A percentile compares a stretch with the other conserved stretches of the same genome.
Conservation (phyloP, 495 filamentous ascomycete genomes). For the Sabuloglossum arenarium region DNA sequence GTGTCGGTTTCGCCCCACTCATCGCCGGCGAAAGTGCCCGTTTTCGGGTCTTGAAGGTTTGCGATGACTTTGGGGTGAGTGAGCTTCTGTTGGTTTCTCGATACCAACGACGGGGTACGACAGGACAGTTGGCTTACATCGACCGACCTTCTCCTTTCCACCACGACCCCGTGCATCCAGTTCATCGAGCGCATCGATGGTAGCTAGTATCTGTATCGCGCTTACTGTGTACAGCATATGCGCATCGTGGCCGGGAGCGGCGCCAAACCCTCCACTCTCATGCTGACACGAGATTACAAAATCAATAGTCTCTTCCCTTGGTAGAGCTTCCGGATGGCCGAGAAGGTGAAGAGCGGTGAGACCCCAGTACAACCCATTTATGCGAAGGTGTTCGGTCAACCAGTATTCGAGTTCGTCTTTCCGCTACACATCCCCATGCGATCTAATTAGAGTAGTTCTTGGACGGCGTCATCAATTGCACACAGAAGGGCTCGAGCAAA, state of each 20-base stretch:
- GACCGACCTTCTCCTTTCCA: slow-evolving; percentile 47
- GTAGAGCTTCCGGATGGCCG: slow-evolving; percentile 54
- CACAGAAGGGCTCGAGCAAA: too few species aligned
- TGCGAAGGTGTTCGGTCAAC: slow-evolving; percentile 84
- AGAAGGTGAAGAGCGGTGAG: slow-evolving; percentile 75
- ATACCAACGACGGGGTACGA: neutral
- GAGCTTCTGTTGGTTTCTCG: neutral
- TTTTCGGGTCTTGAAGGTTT: slow-evolving; percentile 52
- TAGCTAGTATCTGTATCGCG: slow-evolving; percentile 76
- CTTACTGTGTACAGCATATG: slow-evolving; percentile 91
- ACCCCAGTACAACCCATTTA: slow-evolving; percentile 95
- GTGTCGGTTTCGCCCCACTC: slow-evolving; percentile 95
- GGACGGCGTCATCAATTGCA: slow-evolving; percentile 20
- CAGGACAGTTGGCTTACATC: slow-evolving; percentile 31
- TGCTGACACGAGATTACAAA: slow-evolving; percentile 86
- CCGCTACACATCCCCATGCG: slow-evolving; percentile 26
- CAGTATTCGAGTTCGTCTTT: slow-evolving; percentile 93
- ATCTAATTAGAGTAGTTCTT: neutral
- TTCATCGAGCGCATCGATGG: slow-evolving; percentile 63
- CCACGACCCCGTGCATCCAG: slow-evolving; percentile 43
- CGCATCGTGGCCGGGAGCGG: slow-evolving; percentile 81
- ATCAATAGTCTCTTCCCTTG: slow-evolving; percentile 61
- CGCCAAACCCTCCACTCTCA: slow-evolving; percentile 75
- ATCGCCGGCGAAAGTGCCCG: slow-evolving; percentile 78
- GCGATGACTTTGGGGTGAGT: slow-evolving; percentile 41